phyloP scores from a whole-genome alignment of 306 rosid species.

The Hippophae rhamnoides region DNA sequence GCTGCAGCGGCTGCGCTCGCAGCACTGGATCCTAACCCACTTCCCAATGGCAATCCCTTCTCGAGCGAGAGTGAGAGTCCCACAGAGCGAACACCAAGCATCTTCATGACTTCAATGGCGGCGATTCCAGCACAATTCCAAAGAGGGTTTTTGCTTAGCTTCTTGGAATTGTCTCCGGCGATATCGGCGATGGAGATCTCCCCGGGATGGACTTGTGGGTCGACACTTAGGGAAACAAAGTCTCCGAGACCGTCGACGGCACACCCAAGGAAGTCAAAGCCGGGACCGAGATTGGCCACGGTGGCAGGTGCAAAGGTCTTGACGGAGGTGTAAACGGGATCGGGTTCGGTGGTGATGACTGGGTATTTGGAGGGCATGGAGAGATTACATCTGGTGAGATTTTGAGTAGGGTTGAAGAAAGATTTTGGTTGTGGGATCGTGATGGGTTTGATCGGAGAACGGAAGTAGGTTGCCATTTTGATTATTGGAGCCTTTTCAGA shows the following conservation, averaged over 20 bases:
- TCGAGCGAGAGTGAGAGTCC: conserved; percentile 74
- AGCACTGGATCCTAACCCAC: conserved; percentile 85
- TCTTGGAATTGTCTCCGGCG: conserved; percentile 28
- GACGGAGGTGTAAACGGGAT: conserved; percentile 43
- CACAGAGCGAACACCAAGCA: conserved; percentile 62
- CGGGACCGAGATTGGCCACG: conserved; percentile 81
- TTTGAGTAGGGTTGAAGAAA: conserved; percentile 11
- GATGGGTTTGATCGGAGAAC: conserved; percentile 24
- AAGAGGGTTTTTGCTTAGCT: conserved; percentile 63
- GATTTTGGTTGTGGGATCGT: conserved; percentile 6
- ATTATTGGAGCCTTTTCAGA: too few relatives aligned
- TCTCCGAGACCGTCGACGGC: conserved; percentile 80
- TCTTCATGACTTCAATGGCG: conserved; percentile 75
- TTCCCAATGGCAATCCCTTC: conserved; percentile 82
- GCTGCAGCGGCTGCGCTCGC: conserved; percentile 95
- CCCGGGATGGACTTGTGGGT: conserved; percentile 58
- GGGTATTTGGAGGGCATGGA: conserved; percentile 32
- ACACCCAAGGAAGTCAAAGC: conserved; percentile 87
- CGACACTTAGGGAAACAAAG: conserved; percentile 54
- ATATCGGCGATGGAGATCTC: conserved; percentile 49
- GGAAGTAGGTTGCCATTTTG: conserved; percentile 36
- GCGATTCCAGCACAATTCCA: conserved; percentile 84
- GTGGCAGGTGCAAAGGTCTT: conserved; percentile 84
- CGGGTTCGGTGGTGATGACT: conserved; percentile 34
- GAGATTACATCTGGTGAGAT: conserved; percentile 36